Conservation (phyloP, 352 stramenopile genomes). For the Globisporangium lucens region DNA sequence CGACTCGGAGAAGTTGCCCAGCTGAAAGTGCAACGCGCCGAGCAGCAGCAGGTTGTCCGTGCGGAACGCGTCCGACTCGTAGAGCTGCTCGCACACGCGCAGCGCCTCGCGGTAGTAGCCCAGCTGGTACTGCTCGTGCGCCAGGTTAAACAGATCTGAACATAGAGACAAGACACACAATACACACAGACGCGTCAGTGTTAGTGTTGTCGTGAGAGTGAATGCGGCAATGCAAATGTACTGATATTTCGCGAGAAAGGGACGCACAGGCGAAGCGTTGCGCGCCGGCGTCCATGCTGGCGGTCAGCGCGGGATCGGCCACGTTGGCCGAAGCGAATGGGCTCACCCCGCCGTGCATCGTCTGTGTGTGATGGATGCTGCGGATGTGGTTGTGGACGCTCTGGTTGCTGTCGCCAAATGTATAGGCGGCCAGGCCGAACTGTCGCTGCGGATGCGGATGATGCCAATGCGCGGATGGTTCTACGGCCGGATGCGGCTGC, state of each 20-base stretch:
- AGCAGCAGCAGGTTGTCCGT: slow-evolving; percentile 93
- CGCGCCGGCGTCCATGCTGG: slow-evolving; percentile 33
- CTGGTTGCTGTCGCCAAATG: background rate
- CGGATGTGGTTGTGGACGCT: background rate
- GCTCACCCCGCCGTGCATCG: slow-evolving; percentile 11
- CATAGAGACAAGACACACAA: background rate
- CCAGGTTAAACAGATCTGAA: slow-evolving; percentile 67
- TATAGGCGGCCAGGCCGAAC: background rate
- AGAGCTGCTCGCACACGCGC: slow-evolving; percentile 85
- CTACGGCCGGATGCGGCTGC: background rate
- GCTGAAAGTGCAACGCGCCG: slow-evolving; percentile 92
- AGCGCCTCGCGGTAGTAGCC: slow-evolving; percentile 88
- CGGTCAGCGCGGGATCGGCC: slow-evolving; percentile 13
- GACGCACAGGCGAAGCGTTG: slow-evolving; percentile 74
- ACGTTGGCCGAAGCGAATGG: slow-evolving; percentile 8
- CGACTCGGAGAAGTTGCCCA: slow-evolving; percentile 89
- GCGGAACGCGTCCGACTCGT: slow-evolving; percentile 81
- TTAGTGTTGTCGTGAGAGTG: background rate
- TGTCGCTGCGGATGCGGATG: background rate
- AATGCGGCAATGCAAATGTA: slow-evolving; percentile 12
- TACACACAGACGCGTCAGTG: background rate
- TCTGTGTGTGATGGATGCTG: background rate
- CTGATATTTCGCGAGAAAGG: background rate
- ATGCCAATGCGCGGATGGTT: background rate
- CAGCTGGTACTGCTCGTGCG: slow-evolving; percentile 84